Evolutionary conservation across 768 basidiomycete species (phyloP), one percentile per base, ranked within the genome.

Genomic region (Russula ochroleuca): DNA sequence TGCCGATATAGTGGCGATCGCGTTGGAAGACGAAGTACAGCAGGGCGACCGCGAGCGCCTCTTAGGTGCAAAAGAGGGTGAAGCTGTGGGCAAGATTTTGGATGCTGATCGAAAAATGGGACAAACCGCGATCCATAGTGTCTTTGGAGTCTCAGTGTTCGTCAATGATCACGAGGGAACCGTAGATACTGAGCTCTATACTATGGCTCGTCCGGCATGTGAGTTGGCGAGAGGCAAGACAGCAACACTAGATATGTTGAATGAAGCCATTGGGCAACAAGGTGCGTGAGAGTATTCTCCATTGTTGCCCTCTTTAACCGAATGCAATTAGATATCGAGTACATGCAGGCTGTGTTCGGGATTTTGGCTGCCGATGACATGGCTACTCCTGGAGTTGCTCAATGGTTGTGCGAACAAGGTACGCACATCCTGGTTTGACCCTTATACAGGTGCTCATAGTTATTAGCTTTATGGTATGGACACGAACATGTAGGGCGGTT

Each of bases 371-470:
- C 62, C 51, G 66, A 79, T 35, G 73, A 74, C 23, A 62, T 73
- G 70, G 37, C 69, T 75, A 48, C 59, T 74, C 51, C 51, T 71
- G 3, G 69, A 64, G 31, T 79, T 19, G 65, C 81, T 17, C 69
- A 74, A 17, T 80, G 76, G 70, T 66, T 85, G 10, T 80, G 77
- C 57, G 57, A 75, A 47, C 66, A 79, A 53, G 81, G 85, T 81
- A 60, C 14, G 67, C 43, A 43, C 14, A 31, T 35, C 8, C n/a
- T 28, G 40, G 23, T 37, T 49, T 41, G 31, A 13, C 38, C 40
- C 3, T n/a, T 23, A 10, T 19, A 25, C 19, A 7, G 10, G 10
- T 57, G 57, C 60, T 50, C 11, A 61, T 70, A 56, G 62, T 55
- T n/a, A 68, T 31, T 59, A 48, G 54, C 41, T 7, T 38, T 55